A percentile compares a stretch with the other conserved stretches of the same genome.
Conservation (phyloP, 306 rosid species). For the Acacia crassicarpa region DNA sequence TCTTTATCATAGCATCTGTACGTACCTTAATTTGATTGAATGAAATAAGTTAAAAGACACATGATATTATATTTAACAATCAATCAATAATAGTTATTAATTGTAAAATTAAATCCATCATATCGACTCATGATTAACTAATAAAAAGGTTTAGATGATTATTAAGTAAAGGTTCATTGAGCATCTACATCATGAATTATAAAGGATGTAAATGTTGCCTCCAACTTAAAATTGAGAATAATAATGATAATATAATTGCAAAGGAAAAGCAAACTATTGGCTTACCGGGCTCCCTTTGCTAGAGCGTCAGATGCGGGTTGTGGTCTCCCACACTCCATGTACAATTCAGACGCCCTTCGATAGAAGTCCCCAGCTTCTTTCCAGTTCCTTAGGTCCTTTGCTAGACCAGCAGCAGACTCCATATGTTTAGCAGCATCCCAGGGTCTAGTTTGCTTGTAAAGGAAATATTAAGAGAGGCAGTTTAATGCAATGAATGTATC, state of each 20-base stretch:
- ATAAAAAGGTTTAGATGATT: constrained; percentile 1
- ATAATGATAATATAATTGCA: neutral
- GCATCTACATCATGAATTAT: constrained; percentile 14
- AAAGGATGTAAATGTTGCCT: constrained; percentile 1
- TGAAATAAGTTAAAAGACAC: neutral
- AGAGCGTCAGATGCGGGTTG: constrained; percentile 97
- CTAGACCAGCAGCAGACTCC: constrained; percentile 94
- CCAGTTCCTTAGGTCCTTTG: constrained; percentile 81
- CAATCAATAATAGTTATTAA: constrained; percentile 14
- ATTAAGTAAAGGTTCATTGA: neutral
- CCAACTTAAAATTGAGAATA: neutral
- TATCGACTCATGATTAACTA: neutral
- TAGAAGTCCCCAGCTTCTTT: constrained; percentile 83
- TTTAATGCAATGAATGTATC: constrained; percentile 17
- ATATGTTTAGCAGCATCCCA: constrained; percentile 99
- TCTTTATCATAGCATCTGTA: constrained; percentile 17
- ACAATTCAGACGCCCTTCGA: constrained; percentile 83
- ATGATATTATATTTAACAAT: constrained; percentile 4
- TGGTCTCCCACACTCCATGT: constrained; percentile 75
- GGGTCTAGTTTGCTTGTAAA: constrained; percentile 66
- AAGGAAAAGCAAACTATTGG: constrained; percentile 18
- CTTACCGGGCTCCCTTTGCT: constrained; percentile 91
- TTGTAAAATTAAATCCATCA: neutral
- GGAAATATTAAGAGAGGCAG: constrained; percentile 32
- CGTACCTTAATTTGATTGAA: constrained; percentile 3